Base-by-base conservation (phyloP, 2,329 filamentous ascomycete species). In the Emericellopsis cladophorae region DNA sequence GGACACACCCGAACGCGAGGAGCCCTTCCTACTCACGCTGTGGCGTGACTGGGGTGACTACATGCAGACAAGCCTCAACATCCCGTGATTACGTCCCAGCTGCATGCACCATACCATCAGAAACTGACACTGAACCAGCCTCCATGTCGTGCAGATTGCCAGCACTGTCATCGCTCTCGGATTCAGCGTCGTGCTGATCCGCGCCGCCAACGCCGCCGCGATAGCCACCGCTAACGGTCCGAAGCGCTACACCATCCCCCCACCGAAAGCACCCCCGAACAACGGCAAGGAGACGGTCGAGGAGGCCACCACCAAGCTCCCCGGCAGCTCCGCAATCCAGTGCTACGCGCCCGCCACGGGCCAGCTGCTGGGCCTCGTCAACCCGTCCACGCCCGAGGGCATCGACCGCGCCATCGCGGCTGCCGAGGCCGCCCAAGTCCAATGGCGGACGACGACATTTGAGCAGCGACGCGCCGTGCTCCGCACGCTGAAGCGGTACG, bases 321-420 rank as follows among this genome's bases (percentile, higher is more conserved):
- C 75, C 1, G 79, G 77, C 14, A 78, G 77, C 32, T 72, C 74
- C 1, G 73, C 79, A 7, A 80, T 93, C 45, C 84, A 86, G 62
- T 93, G 86, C 64, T 92, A 92, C 59, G 84, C 83, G 35, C 92
- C 92, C 2, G 90, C 90, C 2, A 95, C 88, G 21, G 92, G 92
- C 46, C 75, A 84, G 53, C 75, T 86, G 44, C 77, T 98, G 22
- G 88, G 86, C 41, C 70, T 76, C 49, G 71, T 90, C 59, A 85
- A 84, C 58, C 85, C 90, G 15, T 77, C 80, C 8, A 88, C 85
- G 1, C 65, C 77, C 2, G 77, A 79, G 42, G 82, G 78, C 45
- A 86, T 98, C 55, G 86, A 98, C 59, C 70, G 77, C 44, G 80
- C 81, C 23, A 76, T 98, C 48, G 74, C 77, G 29, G 76, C 79